phyloP scores from a whole-genome alignment of 1,139 yeast genomes.

The Lizanozyma gosingica region DNA sequence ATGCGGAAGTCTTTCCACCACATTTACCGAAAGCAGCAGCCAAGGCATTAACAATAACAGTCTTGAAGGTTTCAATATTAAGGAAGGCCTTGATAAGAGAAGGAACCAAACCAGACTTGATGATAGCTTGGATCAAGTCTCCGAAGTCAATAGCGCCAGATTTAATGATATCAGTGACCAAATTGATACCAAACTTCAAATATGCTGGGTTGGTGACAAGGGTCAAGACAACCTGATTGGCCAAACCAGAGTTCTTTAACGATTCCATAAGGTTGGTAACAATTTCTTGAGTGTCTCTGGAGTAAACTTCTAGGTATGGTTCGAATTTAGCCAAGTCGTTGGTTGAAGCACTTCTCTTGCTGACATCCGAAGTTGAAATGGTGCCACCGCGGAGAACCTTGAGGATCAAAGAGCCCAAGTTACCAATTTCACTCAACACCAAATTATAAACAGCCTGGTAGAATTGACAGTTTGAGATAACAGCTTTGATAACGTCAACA shows the following conservation, averaged over 20 bases:
- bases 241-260: conserved; percentile 38
- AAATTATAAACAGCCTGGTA: conserved; percentile 32
- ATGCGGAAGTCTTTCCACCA: conserved; percentile 18
- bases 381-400: background rate
- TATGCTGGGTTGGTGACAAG: conserved; percentile 33
- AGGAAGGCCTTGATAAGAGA: conserved; percentile 32
- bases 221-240: conserved; percentile 29
- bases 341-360: conserved; percentile 7
- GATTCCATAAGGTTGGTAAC: conserved; percentile 36
- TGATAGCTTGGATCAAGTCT: conserved; percentile 22
- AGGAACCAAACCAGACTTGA: conserved; percentile 32
- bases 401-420: conserved; percentile 13
- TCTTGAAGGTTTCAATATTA: conserved; percentile 30
- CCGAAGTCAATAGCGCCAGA: conserved; percentile 21
- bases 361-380: conserved; percentile 3
- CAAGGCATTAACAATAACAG: conserved; percentile 35
- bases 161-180: conserved; percentile 24
- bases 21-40: conserved; percentile 39
- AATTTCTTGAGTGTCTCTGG: conserved; percentile 13
- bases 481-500: conserved; percentile 25
- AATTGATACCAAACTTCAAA: conserved; percentile 33
- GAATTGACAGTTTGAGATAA: conserved; percentile 33
- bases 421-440: conserved; percentile 22
- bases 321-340: background rate
- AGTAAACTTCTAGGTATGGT: conserved; percentile 1